Evolutionary conservation across 208 protist species (phyloP).

Genomic region (Angomonas deanei): DNA sequence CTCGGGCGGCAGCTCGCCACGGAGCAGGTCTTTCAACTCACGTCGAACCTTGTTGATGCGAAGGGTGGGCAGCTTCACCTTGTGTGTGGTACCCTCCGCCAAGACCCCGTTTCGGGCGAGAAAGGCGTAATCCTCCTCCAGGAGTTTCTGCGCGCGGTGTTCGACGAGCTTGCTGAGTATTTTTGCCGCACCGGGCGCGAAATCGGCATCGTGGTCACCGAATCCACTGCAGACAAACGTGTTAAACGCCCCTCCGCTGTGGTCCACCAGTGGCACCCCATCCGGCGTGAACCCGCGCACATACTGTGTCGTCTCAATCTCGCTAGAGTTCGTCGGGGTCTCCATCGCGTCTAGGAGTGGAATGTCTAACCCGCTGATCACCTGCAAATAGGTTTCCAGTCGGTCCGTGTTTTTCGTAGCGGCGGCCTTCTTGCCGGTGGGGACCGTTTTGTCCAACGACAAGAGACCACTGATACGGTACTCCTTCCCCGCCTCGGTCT

Average conservation of each 20-base stretch:
- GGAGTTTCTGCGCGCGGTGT: conserved; percentile 43
- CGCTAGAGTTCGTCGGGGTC: neutral
- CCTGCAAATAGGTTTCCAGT: conserved; percentile 54
- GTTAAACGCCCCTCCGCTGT: conserved; percentile 73
- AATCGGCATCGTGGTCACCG: conserved; percentile 75
- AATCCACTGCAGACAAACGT: conserved; percentile 82
- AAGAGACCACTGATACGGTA: conserved; percentile 42
- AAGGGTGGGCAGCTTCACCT: conserved; percentile 29
- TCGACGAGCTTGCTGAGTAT: conserved; percentile 73
- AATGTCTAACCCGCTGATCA: conserved; percentile 34
- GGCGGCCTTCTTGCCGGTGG: conserved; percentile 7
- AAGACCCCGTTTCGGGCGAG: conserved; percentile 16
- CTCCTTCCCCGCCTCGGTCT: conserved; percentile 2
- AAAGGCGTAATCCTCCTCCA: conserved; percentile 35
- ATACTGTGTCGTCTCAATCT: conserved; percentile 30
- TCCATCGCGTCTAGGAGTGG: conserved; percentile 16
- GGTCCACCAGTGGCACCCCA: conserved; percentile 67
- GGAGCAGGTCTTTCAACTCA: conserved; percentile 59
- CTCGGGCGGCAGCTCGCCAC: conserved; percentile 25
- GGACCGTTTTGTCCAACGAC: conserved; percentile 40
- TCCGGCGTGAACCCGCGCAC: conserved; percentile 75
- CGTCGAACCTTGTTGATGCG: conserved; percentile 24
- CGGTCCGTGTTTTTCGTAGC: conserved; percentile 18
- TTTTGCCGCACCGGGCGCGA: conserved; percentile 67
- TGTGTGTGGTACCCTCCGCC: neutral